Base-by-base conservation (phyloP, 805 yeast species). In the Danielia oregonensis region DNA sequence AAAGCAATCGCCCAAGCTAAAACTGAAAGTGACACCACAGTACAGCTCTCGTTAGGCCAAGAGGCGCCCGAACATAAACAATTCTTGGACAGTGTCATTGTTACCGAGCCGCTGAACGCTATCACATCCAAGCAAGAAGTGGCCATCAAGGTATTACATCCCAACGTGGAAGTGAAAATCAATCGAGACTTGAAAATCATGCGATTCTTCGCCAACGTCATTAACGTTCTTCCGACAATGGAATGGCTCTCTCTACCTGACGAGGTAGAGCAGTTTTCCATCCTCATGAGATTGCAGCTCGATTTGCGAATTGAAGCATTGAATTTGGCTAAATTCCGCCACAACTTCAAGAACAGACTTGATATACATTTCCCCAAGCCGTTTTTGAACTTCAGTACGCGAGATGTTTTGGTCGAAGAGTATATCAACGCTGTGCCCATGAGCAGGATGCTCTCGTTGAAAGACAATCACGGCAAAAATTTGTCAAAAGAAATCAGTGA, bases 201-300 rank as follows among this genome's bases (percentile, higher is more conserved):
- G 96, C 63, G 60, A 17, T 76, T 82, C 44, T 83, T 89, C 52
- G 98, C 98, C 2, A 58, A 61, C 28, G 35, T 71, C 1, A 74
- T 93, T 33, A 80, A 89, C 49, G 49, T 55, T 5, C 64, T 93
- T 5, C 99, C 99, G 4, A 87, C 95, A 0, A 86, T 93, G 95
- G 97, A 93, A 55, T 93, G 99, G 99, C 68, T 93, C 4, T 86
- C 96, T 3, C 64, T 93, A 30, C 98, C 97, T 0, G 91, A 82
- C 41, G 98, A 93, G 57, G 97, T 91, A 2, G 84, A 80, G 27
- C 93, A 89, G 51, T 93, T 93, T 55, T 74, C 86, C 1, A 65
- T 78, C 0, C 71, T 93, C 65, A 91, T 93, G 97, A 78, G 79
- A 25, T 57, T 86, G 32, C 99, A 93, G 59, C 64, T 93, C 37